Evolutionary conservation across 164 flowering plant species (phyloP), one percentile per base, ranked within the genome.

Genomic region (Piper betle): DNA sequence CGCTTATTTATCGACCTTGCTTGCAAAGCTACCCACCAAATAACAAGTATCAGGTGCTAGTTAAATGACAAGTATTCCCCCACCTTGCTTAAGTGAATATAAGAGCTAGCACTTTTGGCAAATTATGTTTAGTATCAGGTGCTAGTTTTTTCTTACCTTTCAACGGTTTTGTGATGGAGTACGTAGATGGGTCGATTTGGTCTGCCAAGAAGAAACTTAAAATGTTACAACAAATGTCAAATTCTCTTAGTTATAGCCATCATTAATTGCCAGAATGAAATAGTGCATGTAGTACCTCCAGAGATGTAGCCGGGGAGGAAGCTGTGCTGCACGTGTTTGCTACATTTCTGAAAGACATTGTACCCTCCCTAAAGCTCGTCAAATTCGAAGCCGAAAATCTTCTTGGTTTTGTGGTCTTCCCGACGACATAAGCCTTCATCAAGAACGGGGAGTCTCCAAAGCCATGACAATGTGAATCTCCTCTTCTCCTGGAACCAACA

Each of bases 241-340:
- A 8, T 6, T 15, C 11, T 12, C 11, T 39, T 20, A 20, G 1
- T 55, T 13, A 55, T 17, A 55, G 58, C 58, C 33, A 8, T 13
- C 33, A n/a, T 53, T 53, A 2, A n/a, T n/a, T n/a, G 6, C n/a
- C 1, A 2, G 58, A 8, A 37, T 19, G 57, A 19, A 18, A 13
- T 9, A 4, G 33, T 20, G 2, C 19, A 15, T 1, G 55, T 53
- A 53, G 19, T 77, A 86, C 96, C 91, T 82, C 57, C 78, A 20
- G 79, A 57, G 41, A 78, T 55, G 76, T 83, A 85, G 25, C 97
- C 97, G 97, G 97, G 57, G 97, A 90, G 57, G 95, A 90, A 62
- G 84, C 89, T 63, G 97, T 82, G 78, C 93, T 85, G 52, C 92
- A 81, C 66, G 87, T 80, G 65, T 84, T 75, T 66, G 74, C 78